These are phyloP conservation scores for Ilex asprella DNA, from an alignment of 257 asterid genomes.

Conservation along the genomic window DNA sequence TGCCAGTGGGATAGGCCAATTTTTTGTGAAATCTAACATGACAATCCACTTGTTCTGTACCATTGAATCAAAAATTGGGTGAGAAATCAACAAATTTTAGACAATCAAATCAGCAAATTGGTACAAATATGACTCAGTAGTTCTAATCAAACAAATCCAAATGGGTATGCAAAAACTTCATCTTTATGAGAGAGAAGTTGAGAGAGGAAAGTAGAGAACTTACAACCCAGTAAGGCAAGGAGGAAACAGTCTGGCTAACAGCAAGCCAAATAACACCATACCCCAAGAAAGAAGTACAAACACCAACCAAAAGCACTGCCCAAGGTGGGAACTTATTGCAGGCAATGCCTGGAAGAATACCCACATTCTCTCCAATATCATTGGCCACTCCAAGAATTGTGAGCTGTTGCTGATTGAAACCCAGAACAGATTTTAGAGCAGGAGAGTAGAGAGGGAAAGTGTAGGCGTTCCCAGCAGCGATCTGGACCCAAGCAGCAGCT, in stretches of 20 bases:
- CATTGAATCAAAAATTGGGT: neutral
- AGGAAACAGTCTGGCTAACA: neutral
- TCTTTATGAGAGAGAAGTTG: neutral
- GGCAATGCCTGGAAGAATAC: neutral
- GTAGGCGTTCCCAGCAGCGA: neutral
- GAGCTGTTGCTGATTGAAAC: neutral
- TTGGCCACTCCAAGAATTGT: neutral
- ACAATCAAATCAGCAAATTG: too few species aligned
- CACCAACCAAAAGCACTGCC: neutral
- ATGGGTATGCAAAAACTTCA: neutral
- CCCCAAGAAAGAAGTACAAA: neutral
- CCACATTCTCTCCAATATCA: neutral
- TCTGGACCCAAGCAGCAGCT: neutral
- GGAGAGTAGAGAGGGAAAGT: neutral
- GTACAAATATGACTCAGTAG: neutral
- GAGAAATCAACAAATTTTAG: too few species aligned
- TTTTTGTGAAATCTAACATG: too few species aligned
- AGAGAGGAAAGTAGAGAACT: neutral
- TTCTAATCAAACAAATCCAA: neutral
- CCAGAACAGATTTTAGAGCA: neutral
- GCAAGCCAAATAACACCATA: neutral
- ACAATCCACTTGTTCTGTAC: too few species aligned
- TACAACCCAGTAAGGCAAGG: slow-evolving; percentile 1
- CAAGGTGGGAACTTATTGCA: neutral
- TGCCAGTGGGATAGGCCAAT: too few species aligned